phyloP scores from a whole-genome alignment of 1,139 yeast species.

The Blastobotrys elegans region DNA sequence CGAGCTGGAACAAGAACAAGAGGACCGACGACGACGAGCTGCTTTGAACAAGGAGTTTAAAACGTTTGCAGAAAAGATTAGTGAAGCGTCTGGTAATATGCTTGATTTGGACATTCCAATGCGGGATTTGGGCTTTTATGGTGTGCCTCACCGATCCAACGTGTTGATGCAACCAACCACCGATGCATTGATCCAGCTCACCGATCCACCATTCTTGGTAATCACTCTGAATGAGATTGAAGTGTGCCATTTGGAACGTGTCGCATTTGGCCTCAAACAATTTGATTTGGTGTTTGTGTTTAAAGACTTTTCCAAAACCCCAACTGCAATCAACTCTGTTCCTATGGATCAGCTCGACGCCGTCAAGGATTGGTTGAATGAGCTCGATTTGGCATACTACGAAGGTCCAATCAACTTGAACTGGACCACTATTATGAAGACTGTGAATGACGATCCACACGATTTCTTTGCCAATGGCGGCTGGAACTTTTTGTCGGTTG shows the following conservation, averaged over 20 bases:
- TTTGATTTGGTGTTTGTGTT: slow-evolving; percentile 93
- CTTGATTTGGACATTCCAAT: slow-evolving; percentile 91
- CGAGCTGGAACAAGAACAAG: slow-evolving; percentile 97
- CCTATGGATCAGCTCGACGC: slow-evolving; percentile 91
- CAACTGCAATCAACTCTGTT: slow-evolving; percentile 87
- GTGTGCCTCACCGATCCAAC: slow-evolving; percentile 94
- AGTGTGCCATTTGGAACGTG: slow-evolving; percentile 93
- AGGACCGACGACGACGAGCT: slow-evolving; percentile 89
- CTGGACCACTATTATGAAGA: slow-evolving; percentile 95
- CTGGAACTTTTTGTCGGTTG: slow-evolving; percentile 78
- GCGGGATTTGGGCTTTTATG: slow-evolving; percentile 93
- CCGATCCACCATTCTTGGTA: slow-evolving; percentile 93
- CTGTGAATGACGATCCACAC: slow-evolving; percentile 86
- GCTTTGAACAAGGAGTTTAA: slow-evolving; percentile 89
- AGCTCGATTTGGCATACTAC: slow-evolving; percentile 89
- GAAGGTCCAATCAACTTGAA: slow-evolving; percentile 95
- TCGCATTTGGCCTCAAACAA: slow-evolving; percentile 93
- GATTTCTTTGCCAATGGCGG: slow-evolving; percentile 88
- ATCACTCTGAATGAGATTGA: slow-evolving; percentile 89
- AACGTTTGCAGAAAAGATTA: slow-evolving; percentile 81
- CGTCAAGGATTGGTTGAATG: slow-evolving; percentile 93
- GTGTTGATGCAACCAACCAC: slow-evolving; percentile 97
- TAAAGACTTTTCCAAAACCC: slow-evolving; percentile 83
- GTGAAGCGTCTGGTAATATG: slow-evolving; percentile 72
- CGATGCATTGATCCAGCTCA: slow-evolving; percentile 88